phyloP scores from a whole-genome alignment of 441 rosid species.

The Theobroma grandiflorum region DNA sequence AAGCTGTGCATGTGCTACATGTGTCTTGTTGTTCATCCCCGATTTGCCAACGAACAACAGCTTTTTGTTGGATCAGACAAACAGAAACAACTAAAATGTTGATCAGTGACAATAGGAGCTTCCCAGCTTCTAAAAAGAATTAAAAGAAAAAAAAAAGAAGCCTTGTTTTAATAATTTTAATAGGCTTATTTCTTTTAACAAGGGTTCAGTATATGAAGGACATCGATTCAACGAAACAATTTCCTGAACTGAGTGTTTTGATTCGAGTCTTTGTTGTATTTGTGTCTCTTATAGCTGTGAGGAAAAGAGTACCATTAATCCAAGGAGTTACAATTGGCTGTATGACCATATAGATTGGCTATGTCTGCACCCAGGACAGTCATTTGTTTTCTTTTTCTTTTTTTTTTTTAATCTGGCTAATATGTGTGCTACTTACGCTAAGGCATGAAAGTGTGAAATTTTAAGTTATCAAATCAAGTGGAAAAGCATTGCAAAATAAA shows the following conservation, averaged over 20 bases:
- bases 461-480: neutral
- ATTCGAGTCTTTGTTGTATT: too few species aligned
- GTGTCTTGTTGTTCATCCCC: neutral
- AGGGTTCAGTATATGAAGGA: too few species aligned
- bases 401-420: neutral
- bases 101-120: neutral
- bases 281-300: too few species aligned
- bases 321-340: too few species aligned
- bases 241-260: too few species aligned
- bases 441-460: neutral
- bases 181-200: too few species aligned
- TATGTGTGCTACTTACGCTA: neutral
- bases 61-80: conserved; percentile 3
- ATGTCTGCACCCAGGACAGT: too few species aligned
- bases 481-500: neutral
- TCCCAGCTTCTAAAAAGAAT: conserved; percentile 3
- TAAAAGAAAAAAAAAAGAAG: too few species aligned
- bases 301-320: too few species aligned
- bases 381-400: neutral
- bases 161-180: too few species aligned
- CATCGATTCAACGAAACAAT: too few species aligned
- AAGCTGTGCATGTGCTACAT: neutral
- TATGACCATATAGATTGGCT: too few species aligned
- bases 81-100: neutral
- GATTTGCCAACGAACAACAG: conserved; percentile 9